Evolutionary conservation across 148 eudicot genomes (phyloP).

Genomic region (Pouteria glomerata): DNA sequence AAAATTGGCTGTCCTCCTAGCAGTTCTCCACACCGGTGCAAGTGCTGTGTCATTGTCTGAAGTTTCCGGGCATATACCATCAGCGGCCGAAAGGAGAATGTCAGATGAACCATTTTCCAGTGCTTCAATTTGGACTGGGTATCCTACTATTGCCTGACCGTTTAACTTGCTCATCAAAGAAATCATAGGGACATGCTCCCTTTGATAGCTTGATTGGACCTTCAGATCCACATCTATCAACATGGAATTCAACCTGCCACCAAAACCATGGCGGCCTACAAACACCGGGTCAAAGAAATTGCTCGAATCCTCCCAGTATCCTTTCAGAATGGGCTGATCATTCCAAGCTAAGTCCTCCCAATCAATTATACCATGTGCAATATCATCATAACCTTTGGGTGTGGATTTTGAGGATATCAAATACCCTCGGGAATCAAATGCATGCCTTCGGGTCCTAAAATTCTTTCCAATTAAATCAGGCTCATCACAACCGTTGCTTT

Average conservation of each 20-base stretch:
- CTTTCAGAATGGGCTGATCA: constrained; percentile 35
- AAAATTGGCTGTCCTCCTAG: constrained; percentile 67
- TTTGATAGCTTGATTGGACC: constrained; percentile 71
- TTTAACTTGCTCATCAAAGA: constrained; percentile 88
- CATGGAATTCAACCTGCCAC: constrained; percentile 37
- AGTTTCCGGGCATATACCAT: constrained; percentile 20
- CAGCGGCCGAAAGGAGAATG: constrained; percentile 31
- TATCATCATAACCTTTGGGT: constrained; percentile 33
- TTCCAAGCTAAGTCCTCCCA: constrained; percentile 64
- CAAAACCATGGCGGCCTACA: constrained; percentile 28
- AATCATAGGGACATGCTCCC: constrained; percentile 88
- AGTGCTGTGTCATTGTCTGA: constrained; percentile 31
- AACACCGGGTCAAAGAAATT: constrained; percentile 38
- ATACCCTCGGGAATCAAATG: constrained; percentile 34
- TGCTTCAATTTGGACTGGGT: constrained; percentile 80
- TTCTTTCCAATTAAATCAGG: constrained; percentile 42
- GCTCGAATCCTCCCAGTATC: constrained; percentile 57
- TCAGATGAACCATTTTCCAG: constrained; percentile 72
- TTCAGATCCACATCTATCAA: constrained; percentile 77
- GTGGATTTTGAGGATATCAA: constrained; percentile 26
- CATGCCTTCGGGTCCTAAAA: constrained; percentile 22
- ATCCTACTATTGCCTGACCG: constrained; percentile 91
- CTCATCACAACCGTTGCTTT: constrained; percentile 40
- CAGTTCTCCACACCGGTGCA: constrained; percentile 69
- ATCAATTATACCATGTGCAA: constrained; percentile 23